phyloP scores from a whole-genome alignment of 2,329 filamentous ascomycete species.

The Colletotrichum agaves region DNA sequence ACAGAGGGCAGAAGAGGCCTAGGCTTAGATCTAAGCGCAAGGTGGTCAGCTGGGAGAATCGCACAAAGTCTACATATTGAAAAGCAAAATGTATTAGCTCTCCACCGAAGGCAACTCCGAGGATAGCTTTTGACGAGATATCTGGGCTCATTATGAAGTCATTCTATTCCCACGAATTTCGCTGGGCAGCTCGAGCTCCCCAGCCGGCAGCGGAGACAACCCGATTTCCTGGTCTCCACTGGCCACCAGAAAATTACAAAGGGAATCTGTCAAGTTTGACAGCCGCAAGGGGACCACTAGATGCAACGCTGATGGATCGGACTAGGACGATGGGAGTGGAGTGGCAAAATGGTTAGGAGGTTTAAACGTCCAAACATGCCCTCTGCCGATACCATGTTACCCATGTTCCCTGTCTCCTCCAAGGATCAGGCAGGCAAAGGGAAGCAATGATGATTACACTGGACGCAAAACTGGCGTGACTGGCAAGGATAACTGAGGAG shows the following conservation, averaged over 20 bases:
- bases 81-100: slow-evolving; percentile 9
- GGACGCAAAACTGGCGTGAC: slow-evolving; percentile 36
- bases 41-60: slow-evolving; percentile 14
- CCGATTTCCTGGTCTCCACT: slow-evolving; percentile 22
- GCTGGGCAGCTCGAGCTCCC: slow-evolving; percentile 9
- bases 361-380: slow-evolving; percentile 34
- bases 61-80: slow-evolving; percentile 24
- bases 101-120: slow-evolving; percentile 5
- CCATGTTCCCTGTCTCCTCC: slow-evolving; percentile 21
- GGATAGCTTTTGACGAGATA: slow-evolving; percentile 23
- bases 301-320: slow-evolving; percentile 38
- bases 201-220: slow-evolving; percentile 12
- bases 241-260: slow-evolving; percentile 29
- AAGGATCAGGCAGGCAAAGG: slow-evolving; percentile 30
- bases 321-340: slow-evolving; percentile 30
- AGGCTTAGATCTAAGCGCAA: slow-evolving; percentile 14
- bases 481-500: slow-evolving; percentile 14
- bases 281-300: slow-evolving; percentile 35
- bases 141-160: slow-evolving; percentile 37
- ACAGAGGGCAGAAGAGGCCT: background rate
- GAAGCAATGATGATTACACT: slow-evolving; percentile 24
- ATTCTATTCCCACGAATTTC: slow-evolving; percentile 13
- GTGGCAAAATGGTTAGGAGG: slow-evolving; percentile 33
- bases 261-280: slow-evolving; percentile 39
- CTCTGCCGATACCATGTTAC: slow-evolving; percentile 32